Base-by-base conservation (phyloP, 306 rosid genomes). In the Arachis hypogaea region DNA sequence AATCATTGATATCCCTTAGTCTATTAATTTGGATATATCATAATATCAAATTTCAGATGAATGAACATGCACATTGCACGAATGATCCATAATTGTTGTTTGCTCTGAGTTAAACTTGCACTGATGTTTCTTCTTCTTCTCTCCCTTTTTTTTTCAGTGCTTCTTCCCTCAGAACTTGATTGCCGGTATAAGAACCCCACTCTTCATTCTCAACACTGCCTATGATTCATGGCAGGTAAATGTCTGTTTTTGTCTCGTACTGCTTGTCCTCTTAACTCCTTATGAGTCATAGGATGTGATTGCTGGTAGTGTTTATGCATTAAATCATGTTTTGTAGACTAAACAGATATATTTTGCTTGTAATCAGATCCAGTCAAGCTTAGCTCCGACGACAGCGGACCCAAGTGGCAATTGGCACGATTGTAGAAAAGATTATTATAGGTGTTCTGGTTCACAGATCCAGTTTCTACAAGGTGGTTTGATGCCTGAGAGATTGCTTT, bases 191-290 rank as follows among this genome's bases (percentile, higher is more conserved):
- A 75, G 70, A 80, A 91, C 98, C 71, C 98, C 98, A 4, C 79
- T 89, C n/a, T 91, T 91, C 85, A 86, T 91, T 78, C 92, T 89
- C 58, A 94, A 94, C 69, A 83, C 94, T 43, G 98, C 96, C 73
- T 91, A 91, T 75, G 97, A 94, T 74, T 82, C 91, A n/a, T 91
- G 97, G 96, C 97, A 94, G 99, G 99, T 89, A 83, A 59, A 59
- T 49, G 52, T 63, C 44, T 1, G 5, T 50, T 75, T 56, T 59
- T n/a, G 30, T 36, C 22, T 56, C 59, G 28, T 22, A 22, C 7
- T 73, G 16, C 38, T 33, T 33, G 59, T 47, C 9, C 47, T 60
- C 42, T 60, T 71, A 62, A 71, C 49, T 73, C 14, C 67, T 56
- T 11, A 74, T 58, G 10, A 45, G 28, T 11, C 54, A 57, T 69